Base-by-base conservation (phyloP, 2,329 filamentous ascomycete species). In the Sphaerulina vaccinii region DNA sequence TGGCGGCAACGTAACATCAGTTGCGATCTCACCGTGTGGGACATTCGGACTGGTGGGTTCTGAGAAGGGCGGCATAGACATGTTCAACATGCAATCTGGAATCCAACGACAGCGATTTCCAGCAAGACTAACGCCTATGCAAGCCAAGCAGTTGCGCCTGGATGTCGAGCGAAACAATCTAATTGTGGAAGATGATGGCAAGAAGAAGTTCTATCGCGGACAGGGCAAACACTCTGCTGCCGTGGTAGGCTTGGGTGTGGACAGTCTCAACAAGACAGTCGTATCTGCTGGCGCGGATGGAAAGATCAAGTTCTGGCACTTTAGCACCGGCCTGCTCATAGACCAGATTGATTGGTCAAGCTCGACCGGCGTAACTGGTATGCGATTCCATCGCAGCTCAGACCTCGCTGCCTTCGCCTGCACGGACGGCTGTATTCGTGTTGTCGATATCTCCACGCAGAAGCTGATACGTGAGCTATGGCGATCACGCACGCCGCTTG, bases 231-330 rank as follows among this genome's bases (percentile, higher is more conserved):
- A 99, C 70, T 87, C 80, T 2, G 85, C 86, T 63, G 79, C 88
- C 1, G 83, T 99, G 4, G 96, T 92, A 1, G 95, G 93, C 1
- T 75, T 99, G 35, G 79, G 89, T 19, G 83, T 97, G 13, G 92
- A 99, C 72, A 85, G 84, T n/a, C 78, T 97, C 69, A 96, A 96
- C 71, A 88, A 86, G 58, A 83, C 80, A 15, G 78, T 97, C 43
- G 83, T 96, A 37, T 95, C 90, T 55, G 95, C 90, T 67, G 87
- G 89, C 1, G 73, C 90, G 11, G 93, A 99, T 69, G 93, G 93
- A 24, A 95, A 87, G 70, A 80, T 97, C 63, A 97, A 96, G 74
- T 97, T 99, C 68, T 99, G 95, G 95, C 88, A 95, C 59, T 95
- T 99, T 58, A 71, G 84, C n/a, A 89, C 87, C 0, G 93, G 92